A percentile compares a stretch with the other conserved stretches of the same genome.
These are phyloP conservation scores for Thraustochytrium striatum DNA, from an alignment of 352 stramenopile species.

Conservation along the genomic window DNA sequence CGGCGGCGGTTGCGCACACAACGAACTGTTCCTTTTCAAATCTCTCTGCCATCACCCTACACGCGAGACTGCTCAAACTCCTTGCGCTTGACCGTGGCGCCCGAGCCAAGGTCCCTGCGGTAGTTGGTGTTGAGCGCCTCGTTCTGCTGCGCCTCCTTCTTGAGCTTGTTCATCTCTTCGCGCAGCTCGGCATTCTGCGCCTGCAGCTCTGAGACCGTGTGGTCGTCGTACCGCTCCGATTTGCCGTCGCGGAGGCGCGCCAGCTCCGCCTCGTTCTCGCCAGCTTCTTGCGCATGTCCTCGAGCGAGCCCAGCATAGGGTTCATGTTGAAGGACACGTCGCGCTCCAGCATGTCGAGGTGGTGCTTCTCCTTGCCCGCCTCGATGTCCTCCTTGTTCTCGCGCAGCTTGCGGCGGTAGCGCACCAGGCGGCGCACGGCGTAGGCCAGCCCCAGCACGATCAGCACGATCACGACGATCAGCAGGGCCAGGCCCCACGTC, in stretches of 20 bases:
- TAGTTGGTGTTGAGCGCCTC: constrained; percentile 25
- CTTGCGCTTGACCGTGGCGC: constrained; percentile 14
- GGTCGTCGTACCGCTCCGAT: neutral
- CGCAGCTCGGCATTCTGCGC: constrained; percentile 40
- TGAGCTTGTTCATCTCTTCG: constrained; percentile 50
- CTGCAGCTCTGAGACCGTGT: constrained; percentile 22
- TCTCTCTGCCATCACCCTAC: no score
- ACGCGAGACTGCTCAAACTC: neutral
- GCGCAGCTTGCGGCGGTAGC: constrained; percentile 35
- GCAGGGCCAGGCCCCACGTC: constrained; percentile 35
- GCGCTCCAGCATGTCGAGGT: constrained; percentile 31
- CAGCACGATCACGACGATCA: constrained; percentile 42
- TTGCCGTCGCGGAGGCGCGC: constrained; percentile 42
- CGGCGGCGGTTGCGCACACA: no score
- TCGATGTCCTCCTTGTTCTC: constrained; percentile 48
- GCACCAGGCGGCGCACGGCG: constrained; percentile 21
- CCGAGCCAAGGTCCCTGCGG: neutral
- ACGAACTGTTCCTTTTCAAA: no score
- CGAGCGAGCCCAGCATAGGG: constrained; percentile 40
- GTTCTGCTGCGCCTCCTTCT: constrained; percentile 40
- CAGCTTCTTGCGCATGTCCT: constrained; percentile 49
- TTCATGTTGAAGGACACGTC: constrained; percentile 29
- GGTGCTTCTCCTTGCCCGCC: constrained; percentile 41
- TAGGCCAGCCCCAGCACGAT: constrained; percentile 39
- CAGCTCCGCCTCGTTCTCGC: constrained; percentile 37